Conservation (phyloP, 164 flowering plant species). For the Sextonia rubra region DNA sequence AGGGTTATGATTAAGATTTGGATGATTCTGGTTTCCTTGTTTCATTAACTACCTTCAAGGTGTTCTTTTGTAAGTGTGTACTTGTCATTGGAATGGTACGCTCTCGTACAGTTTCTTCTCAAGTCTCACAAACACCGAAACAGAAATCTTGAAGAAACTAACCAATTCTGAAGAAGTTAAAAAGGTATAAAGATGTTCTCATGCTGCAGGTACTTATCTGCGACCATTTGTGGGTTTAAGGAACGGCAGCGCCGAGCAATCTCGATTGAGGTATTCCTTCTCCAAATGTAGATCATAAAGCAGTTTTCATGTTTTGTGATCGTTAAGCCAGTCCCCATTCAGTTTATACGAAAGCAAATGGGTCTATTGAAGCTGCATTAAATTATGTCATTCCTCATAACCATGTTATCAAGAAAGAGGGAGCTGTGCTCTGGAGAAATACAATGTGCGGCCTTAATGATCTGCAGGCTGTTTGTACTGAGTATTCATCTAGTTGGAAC, state of each 20-base stretch:
- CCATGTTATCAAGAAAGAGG: neutral
- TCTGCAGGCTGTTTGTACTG: neutral
- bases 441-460: neutral
- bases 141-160: too few relatives aligned
- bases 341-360: neutral
- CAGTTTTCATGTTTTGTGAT: too few relatives aligned
- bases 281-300: neutral
- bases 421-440: neutral
- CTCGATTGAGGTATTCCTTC: conserved; percentile 57
- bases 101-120: too few relatives aligned
- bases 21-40: too few relatives aligned
- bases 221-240: conserved; percentile 56
- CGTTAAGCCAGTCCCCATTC: neutral
- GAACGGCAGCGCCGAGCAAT: conserved; percentile 72
- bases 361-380: neutral
- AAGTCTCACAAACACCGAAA: too few relatives aligned
- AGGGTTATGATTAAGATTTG: too few relatives aligned
- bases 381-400: too few relatives aligned
- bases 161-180: neutral
- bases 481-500: neutral
- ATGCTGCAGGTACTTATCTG: conserved; percentile 52
- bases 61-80: too few relatives aligned
- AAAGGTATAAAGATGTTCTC: neutral
- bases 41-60: too few relatives aligned
- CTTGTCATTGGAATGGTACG: too few relatives aligned